Evolutionary conservation across 495 filamentous ascomycete species (phyloP), one percentile per base, ranked within the genome.

Genomic region (Aspergillus nanangensis): DNA sequence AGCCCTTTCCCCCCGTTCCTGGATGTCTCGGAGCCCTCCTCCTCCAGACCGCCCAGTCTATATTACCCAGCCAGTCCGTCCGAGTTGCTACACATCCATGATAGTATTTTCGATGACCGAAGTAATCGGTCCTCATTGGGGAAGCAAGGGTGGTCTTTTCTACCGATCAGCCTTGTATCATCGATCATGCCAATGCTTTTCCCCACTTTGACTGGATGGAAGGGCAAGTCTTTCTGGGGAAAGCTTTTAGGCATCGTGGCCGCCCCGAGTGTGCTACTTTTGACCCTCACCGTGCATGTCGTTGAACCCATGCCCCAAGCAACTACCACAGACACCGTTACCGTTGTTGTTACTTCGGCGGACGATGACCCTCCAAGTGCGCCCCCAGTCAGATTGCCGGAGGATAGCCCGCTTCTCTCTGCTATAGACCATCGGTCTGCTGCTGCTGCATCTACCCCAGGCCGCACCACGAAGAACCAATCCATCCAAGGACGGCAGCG

Each of bases 201-300:
- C 53, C 94, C 94, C 8, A 96, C 93, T 0, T 67, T 99, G 32
- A 80, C 80, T 47, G 76, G 71, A 13, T 99, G 90, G 87, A 69
- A 64, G 38, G 77, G 83, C 3, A 97, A 96, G 61, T 76, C 62
- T 8, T 65, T 84, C 15, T 86, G 81, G 79, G 90, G 87, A 48
- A 90, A 87, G 48, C 52, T 86, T 13, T 59, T 96, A 13, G 88
- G 88, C 19, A 47, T 95, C 10, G 70, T 93, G 43, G 88, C 90
- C 4, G 84, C 88, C 3, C 90, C 93, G 4, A 95, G 85, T 55
- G 86, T 97, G 22, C 90, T 99, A 42, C 71, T 96, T 4, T 75
- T 99, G 9, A 90, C 90, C 0, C 82, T 93, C 25, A 97, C 94
- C 0, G 61, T 99, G n/a, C 94, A 94, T 3, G 90, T 97, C 0